Evolutionary conservation across 1,284 basidiomycete genomes (phyloP).

Genomic region (Ceratobasidium sp.): DNA sequence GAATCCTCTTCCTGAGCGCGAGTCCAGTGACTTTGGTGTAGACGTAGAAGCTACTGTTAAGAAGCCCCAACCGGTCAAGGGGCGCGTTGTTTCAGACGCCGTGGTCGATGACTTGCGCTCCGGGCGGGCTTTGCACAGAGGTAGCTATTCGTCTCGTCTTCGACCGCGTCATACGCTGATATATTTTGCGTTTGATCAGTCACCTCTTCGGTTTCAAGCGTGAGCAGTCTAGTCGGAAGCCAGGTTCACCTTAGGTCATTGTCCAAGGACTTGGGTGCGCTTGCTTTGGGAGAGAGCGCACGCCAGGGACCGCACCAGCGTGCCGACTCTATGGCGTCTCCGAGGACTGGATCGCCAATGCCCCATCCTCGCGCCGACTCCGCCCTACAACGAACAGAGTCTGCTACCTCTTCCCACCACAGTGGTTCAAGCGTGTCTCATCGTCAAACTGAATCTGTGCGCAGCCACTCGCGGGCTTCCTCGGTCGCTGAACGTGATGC

Average conservation of each 20-base stretch:
- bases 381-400: not conserved
- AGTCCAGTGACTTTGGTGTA: not conserved
- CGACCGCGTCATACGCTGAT: not conserved
- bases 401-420: not conserved
- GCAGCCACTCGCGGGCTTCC: conserved; percentile 26
- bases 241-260: not conserved
- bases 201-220: not conserved
- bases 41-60: conserved; percentile 32
- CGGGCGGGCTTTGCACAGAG: conserved; percentile 31
- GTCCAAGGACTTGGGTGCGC: not conserved
- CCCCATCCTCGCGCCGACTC: not conserved
- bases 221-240: not conserved
- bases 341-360: not conserved
- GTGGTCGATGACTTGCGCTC: conserved; percentile 20
- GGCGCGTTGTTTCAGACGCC: conserved; percentile 35
- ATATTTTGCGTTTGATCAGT: not conserved
- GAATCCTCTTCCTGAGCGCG: conserved; percentile 5
- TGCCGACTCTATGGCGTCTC: conserved; percentile 5
- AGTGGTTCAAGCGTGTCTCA: not conserved
- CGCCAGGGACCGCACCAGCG: not conserved
- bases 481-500: conserved; percentile 11
- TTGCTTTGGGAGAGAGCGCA: not conserved
- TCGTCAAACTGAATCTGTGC: not conserved
- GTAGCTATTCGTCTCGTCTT: not conserved
- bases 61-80: conserved; percentile 5